Percentiles rank a stretch among this genome's conserved stretches.
Evolutionary conservation across 352 stramenopile species (phyloP).

Genomic region (Phytophthora tentaculata): DNA sequence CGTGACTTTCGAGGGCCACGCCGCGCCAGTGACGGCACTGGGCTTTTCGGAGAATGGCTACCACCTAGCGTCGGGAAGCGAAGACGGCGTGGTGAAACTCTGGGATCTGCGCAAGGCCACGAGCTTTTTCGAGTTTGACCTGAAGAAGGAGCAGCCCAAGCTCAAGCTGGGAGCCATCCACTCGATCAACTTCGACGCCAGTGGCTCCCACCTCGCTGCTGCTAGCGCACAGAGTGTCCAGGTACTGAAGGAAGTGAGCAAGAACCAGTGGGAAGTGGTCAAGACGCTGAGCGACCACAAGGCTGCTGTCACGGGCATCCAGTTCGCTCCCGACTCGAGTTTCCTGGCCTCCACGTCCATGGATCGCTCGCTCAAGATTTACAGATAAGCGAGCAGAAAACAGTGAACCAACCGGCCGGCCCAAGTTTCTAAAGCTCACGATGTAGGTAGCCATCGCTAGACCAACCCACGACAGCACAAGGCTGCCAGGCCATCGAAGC

Average conservation of each 20-base stretch:
- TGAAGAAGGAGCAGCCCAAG: slow-evolving; percentile 43
- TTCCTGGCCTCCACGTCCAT: slow-evolving; percentile 76
- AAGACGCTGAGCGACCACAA: slow-evolving; percentile 77
- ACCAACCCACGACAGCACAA: slow-evolving; percentile 7
- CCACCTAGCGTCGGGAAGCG: slow-evolving; percentile 86
- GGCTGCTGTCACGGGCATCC: slow-evolving; percentile 61
- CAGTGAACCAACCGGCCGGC: neutral
- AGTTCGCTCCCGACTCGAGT: slow-evolving; percentile 65
- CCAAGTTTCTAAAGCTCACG: slow-evolving; percentile 2
- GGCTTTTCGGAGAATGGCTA: slow-evolving; percentile 97
- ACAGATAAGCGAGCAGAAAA: slow-evolving; percentile 44
- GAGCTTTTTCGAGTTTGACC: slow-evolving; percentile 71
- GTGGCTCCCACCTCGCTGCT: slow-evolving; percentile 63
- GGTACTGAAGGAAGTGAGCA: slow-evolving; percentile 66
- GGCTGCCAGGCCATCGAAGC: slow-evolving; percentile 7
- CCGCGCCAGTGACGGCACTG: slow-evolving; percentile 71
- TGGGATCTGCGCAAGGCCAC: slow-evolving; percentile 95
- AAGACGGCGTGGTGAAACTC: slow-evolving; percentile 86
- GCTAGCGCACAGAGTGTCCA: slow-evolving; percentile 50
- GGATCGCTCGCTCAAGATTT: slow-evolving; percentile 82
- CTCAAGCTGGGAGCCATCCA: slow-evolving; percentile 57
- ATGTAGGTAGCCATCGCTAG: neutral
- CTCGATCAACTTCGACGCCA: slow-evolving; percentile 66
- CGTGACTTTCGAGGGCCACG: slow-evolving; percentile 87
- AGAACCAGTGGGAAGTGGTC: slow-evolving; percentile 67